Base-by-base conservation (phyloP, 1,139 yeast genomes). In the Saccharomyces hybrid region DNA sequence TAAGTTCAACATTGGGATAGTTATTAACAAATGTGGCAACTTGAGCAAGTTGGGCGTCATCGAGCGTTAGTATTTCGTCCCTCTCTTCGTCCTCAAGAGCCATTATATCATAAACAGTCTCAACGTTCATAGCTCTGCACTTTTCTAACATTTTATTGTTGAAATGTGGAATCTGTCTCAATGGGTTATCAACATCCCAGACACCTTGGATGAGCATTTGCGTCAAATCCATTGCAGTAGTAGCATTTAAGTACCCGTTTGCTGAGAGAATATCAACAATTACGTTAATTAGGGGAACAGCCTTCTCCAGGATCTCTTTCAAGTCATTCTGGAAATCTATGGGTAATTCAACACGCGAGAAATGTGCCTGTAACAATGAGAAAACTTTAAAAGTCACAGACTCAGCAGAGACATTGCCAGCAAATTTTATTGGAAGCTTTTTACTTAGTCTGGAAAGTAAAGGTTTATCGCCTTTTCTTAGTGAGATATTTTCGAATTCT, bases 161-260 rank as follows among this genome's bases (percentile, higher is more conserved):
- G 55, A 90, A 81, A 63, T 76, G 77, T 1, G 99, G 99, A 46
- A 93, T 75, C 69, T 95, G 99, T 61, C 80, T 82, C 65, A 95
- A 75, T 0, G 95, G 87, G 51, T 81, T 80, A 55, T 88, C 96
- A 27, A 82, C 76, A 61, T 83, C 88, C 96, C 96, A 90, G 29
- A 87, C 73, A 0, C 86, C 95, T 69, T 93, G 99, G 0, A 86
- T 82, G 9, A 89, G 72, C 96, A 90, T 88, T 65, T 93, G 99
- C 1, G 87, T 80, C 55, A 91, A 68, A 67, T 93, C 98, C 87
- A 93, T 88, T 0, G 90, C 95, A 52, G 79, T 78, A 59, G 89
- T 76, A 0, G 96, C 90, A 67, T 83, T 87, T 64, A 91, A 71
- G 59, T 77, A 76, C 0, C 98, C 97, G 56, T 88, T 91, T 59